phyloP scores from a whole-genome alignment of 176 grass and related monocot species.

The Cocos nucifera region DNA sequence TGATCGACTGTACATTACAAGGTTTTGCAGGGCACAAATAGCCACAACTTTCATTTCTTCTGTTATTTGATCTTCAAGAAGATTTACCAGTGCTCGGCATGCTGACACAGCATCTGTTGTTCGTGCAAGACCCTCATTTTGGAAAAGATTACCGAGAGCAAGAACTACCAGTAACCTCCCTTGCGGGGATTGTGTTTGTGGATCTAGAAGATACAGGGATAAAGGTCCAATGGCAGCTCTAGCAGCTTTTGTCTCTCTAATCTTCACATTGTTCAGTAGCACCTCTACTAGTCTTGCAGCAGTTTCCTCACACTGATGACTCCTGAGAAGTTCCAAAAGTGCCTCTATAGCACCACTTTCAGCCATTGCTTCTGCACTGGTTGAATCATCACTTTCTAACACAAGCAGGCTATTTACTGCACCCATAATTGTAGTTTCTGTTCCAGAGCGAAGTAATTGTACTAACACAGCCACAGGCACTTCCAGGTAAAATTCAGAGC shows the following conservation, averaged over 20 bases:
- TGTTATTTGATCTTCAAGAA: slow-evolving; percentile 98
- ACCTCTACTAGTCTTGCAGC: slow-evolving; percentile 91
- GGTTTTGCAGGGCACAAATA: slow-evolving; percentile 97
- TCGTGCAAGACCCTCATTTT: slow-evolving; percentile 91
- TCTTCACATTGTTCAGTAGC: slow-evolving; percentile 96
- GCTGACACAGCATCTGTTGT: slow-evolving; percentile 89
- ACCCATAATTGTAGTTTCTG: slow-evolving; percentile 81
- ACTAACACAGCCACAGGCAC: slow-evolving; percentile 95
- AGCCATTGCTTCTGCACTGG: slow-evolving; percentile 97
- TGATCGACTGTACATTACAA: slow-evolving; percentile 92
- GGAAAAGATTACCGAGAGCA: slow-evolving; percentile 96
- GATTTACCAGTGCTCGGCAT: slow-evolving; percentile 93
- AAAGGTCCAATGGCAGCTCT: slow-evolving; percentile 96
- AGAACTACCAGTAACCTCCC: slow-evolving; percentile 94
- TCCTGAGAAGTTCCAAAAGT: slow-evolving; percentile 76
- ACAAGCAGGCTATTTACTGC: slow-evolving; percentile 95
- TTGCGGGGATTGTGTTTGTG: slow-evolving; percentile 95
- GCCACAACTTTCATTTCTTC: slow-evolving; percentile 99
- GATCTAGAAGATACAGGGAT: slow-evolving; percentile 99
- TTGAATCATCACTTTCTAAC: slow-evolving; percentile 98
- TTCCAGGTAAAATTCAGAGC: slow-evolving; percentile 95
- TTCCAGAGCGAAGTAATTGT: slow-evolving; percentile 84
- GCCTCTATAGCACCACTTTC: slow-evolving; percentile 96
- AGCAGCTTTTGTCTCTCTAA: slow-evolving; percentile 90
- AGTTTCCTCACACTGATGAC: slow-evolving; percentile 98